Evolutionary conservation across 345 rosid species (phyloP).

Genomic region (Murraya paniculata): DNA sequence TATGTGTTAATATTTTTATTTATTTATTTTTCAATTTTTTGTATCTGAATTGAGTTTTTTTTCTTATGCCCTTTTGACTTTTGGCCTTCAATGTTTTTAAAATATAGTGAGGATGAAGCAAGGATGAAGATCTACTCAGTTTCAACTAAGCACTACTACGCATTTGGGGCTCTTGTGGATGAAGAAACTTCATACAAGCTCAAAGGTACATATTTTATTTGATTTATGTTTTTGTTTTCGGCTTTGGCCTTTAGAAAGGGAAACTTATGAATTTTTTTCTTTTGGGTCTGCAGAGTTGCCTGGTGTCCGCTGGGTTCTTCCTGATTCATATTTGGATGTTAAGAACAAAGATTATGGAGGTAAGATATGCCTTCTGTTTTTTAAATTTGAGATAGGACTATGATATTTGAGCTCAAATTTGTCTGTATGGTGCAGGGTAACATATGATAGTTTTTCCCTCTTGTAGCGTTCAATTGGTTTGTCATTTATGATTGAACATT

Average conservation of each 20-base stretch:
- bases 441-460: too few relatives aligned
- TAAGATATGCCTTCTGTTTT: slow-evolving; percentile 20
- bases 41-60: too few relatives aligned
- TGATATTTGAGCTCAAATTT: neutral
- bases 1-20: neutral
- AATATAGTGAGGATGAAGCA: slow-evolving; percentile 76
- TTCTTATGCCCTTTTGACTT: neutral
- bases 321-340: slow-evolving; percentile 93
- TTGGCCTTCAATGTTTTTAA: neutral
- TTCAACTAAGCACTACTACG: slow-evolving; percentile 71
- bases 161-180: slow-evolving; percentile 80
- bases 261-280: neutral
- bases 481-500: neutral
- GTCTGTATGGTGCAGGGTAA: neutral
- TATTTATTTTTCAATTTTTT: neutral
- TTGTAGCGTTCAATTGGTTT: neutral
- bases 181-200: slow-evolving; percentile 71
- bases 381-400: neutral
- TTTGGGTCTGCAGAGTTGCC: slow-evolving; percentile 53
- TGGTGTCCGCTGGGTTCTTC: slow-evolving; percentile 93
- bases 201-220: slow-evolving; percentile 49
- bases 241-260: neutral
- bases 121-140: slow-evolving; percentile 86
- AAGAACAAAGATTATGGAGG: slow-evolving; percentile 96
- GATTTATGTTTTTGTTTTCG: neutral